phyloP scores from a whole-genome alignment of 2,329 filamentous ascomycete species.

The Aspergillus viridinutans region DNA sequence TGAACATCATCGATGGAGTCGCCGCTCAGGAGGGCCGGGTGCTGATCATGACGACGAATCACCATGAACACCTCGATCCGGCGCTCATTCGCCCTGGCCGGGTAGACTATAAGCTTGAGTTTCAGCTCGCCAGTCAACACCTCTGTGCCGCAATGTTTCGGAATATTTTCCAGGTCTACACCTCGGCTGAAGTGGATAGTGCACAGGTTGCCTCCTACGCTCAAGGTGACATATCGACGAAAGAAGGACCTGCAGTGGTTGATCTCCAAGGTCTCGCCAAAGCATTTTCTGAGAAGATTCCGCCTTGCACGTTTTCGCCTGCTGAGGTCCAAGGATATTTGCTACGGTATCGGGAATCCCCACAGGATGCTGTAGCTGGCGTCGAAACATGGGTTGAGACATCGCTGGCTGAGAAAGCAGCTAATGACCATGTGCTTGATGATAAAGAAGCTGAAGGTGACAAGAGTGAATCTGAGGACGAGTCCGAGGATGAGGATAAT shows the following conservation, averaged over 20 bases:
- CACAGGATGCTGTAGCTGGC: slow-evolving; percentile 42
- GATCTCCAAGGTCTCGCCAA: slow-evolving; percentile 40
- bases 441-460: neutral
- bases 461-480: neutral
- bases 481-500: neutral
- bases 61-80: slow-evolving; percentile 66
- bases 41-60: slow-evolving; percentile 79
- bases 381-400: slow-evolving; percentile 37
- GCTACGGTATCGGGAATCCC: slow-evolving; percentile 47
- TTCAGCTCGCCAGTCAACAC: slow-evolving; percentile 32
- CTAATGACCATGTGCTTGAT: neutral
- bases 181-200: neutral
- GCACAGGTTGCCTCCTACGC: too few relatives aligned
- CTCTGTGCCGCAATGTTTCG: neutral
- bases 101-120: slow-evolving; percentile 66
- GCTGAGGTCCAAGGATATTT: slow-evolving; percentile 54
- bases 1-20: slow-evolving; percentile 80
- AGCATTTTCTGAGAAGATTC: slow-evolving; percentile 43
- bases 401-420: neutral
- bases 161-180: neutral
- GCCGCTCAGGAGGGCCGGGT: slow-evolving; percentile 76
- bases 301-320: slow-evolving; percentile 47
- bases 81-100: slow-evolving; percentile 70
- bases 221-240: too few relatives aligned
- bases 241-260: neutral